phyloP scores from a whole-genome alignment of 2,329 filamentous ascomycete species.

The Hymenoscyphus scutula region DNA sequence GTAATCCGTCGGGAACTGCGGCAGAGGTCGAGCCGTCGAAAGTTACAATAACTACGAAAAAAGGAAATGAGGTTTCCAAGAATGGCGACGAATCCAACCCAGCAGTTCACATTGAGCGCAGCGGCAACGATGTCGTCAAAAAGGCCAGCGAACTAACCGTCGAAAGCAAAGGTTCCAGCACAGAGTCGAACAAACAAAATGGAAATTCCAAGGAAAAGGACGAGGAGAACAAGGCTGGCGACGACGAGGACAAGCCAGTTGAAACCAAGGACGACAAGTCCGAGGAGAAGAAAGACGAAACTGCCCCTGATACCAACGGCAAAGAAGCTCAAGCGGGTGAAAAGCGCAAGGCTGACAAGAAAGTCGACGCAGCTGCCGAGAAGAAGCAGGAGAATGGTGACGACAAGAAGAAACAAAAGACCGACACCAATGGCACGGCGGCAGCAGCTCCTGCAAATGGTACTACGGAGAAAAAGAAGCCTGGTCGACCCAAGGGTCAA shows the following conservation, averaged over 20 bases:
- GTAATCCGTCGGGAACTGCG: slow-evolving; percentile 55
- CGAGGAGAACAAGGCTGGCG: slow-evolving; percentile 26
- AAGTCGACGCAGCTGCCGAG: slow-evolving; percentile 22
- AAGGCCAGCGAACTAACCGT: slow-evolving; percentile 58
- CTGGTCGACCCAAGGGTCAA: slow-evolving; percentile 27
- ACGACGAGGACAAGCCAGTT: slow-evolving; percentile 23
- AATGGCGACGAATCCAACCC: slow-evolving; percentile 59
- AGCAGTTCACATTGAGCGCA: slow-evolving; percentile 56
- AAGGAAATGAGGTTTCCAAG: slow-evolving; percentile 63
- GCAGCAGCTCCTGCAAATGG: slow-evolving; percentile 15
- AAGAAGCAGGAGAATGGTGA: slow-evolving; percentile 15
- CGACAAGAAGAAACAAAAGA: slow-evolving; percentile 20
- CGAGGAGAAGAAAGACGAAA: slow-evolving; percentile 40
- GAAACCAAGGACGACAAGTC: slow-evolving; percentile 24
- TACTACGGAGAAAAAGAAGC: slow-evolving; percentile 29
- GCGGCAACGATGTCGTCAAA: slow-evolving; percentile 65
- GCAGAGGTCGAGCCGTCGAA: slow-evolving; percentile 58
- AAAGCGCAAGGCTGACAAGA: slow-evolving; percentile 32
- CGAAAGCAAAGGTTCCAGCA: slow-evolving; percentile 42
- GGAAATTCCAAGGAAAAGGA: slow-evolving; percentile 32
- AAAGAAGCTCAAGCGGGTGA: slow-evolving; percentile 28
- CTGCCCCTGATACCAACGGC: slow-evolving; percentile 36
- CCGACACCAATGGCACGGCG: slow-evolving; percentile 14
- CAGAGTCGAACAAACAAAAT: slow-evolving; percentile 29
- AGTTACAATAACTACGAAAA: slow-evolving; percentile 58